Evolutionary conservation across 202 grass and related monocot genomes (phyloP).

Genomic region (Zizania palustris): DNA sequence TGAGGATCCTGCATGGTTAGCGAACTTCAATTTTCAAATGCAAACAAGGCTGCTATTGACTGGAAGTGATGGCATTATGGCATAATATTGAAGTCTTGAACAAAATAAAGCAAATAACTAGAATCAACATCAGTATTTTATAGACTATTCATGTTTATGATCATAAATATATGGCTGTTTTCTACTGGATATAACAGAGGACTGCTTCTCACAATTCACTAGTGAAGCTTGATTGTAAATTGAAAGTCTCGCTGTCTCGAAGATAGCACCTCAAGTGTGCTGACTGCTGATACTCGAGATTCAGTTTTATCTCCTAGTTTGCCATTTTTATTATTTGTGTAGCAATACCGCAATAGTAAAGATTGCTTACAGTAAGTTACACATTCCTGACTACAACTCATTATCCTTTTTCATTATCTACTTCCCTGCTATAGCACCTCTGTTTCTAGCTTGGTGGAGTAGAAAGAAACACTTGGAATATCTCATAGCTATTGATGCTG

Average conservation of each 20-base stretch:
- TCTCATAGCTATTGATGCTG: background rate
- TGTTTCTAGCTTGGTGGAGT: too few species aligned
- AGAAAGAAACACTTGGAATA: slow-evolving; percentile 6
- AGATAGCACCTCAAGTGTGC: background rate
- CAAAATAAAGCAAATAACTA: slow-evolving; percentile 6
- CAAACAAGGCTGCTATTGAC: background rate
- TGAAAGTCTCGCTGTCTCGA: background rate
- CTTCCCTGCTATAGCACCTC: background rate
- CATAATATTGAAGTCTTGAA: background rate
- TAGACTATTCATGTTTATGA: background rate
- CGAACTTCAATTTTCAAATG: background rate
- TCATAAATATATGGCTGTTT: slow-evolving; percentile 3
- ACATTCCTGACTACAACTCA: background rate
- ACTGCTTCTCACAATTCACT: background rate
- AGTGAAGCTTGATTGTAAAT: background rate
- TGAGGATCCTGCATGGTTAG: slow-evolving; percentile 16
- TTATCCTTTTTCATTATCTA: background rate
- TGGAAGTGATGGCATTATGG: background rate
- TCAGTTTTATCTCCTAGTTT: background rate
- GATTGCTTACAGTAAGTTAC: background rate
- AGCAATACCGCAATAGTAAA: background rate
- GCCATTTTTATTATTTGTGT: background rate
- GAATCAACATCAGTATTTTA: background rate
- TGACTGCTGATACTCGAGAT: background rate
- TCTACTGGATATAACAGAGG: background rate